A percentile compares a stretch with the other conserved stretches of the same genome.
Evolutionary conservation across 345 rosid genomes (phyloP).

Genomic region (Acer campestre): DNA sequence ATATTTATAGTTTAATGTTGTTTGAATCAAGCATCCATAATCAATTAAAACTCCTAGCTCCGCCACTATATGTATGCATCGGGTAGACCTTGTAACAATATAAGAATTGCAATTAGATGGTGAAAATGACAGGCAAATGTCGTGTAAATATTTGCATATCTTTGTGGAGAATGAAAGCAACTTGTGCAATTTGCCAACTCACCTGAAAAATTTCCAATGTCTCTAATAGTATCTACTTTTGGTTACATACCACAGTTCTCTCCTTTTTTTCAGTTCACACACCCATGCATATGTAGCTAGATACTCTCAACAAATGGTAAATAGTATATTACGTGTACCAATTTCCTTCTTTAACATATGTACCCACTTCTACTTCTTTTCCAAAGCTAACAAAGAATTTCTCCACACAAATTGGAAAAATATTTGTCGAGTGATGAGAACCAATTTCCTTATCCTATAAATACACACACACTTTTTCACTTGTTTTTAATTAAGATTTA

Average conservation of each 20-base stretch:
- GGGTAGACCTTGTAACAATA: too few species aligned
- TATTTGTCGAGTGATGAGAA: background rate
- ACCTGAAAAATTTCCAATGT: background rate
- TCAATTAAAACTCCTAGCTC: background rate
- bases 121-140: background rate
- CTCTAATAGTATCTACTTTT: background rate
- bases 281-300: background rate
- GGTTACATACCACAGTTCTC: background rate
- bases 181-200: slow-evolving; percentile 9
- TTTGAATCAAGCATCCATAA: background rate
- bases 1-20: background rate
- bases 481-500: background rate
- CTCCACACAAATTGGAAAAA: slow-evolving; percentile 10
- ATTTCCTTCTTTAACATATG: background rate
- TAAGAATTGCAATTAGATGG: background rate
- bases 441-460: background rate
- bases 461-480: slow-evolving; percentile 1
- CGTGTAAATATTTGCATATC: background rate
- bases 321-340: background rate
- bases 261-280: background rate
- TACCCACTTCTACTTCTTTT: background rate
- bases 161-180: background rate
- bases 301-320: background rate
- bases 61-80: too few species aligned
- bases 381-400: slow-evolving; percentile 5